phyloP scores from a whole-genome alignment of 1,284 basidiomycete genomes.

The Leccinum solheimii region DNA sequence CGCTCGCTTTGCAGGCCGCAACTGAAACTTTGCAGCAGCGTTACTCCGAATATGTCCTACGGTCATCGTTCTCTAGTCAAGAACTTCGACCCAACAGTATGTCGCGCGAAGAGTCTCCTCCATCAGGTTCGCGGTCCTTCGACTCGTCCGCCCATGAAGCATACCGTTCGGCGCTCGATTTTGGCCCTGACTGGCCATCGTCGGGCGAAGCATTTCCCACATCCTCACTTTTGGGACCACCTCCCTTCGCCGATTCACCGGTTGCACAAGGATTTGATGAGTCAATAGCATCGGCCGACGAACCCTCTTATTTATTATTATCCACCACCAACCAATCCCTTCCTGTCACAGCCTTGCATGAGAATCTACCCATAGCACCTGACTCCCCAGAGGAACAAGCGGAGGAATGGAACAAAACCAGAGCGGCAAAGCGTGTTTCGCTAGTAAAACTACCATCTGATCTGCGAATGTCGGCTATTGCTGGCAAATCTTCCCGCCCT shows the following conservation, averaged over 20 bases:
- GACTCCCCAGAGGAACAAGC: conserved; percentile 62
- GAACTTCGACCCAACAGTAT: conserved; percentile 33
- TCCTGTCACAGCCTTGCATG: conserved; percentile 35
- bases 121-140: conserved; percentile 38
- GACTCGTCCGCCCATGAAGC: conserved; percentile 56
- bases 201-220: conserved; percentile 39
- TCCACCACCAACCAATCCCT: conserved; percentile 34
- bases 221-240: conserved; percentile 34
- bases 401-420: conserved; percentile 83
- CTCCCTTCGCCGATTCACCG: conserved; percentile 42
- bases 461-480: conserved; percentile 42
- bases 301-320: conserved; percentile 30
- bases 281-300: conserved; percentile 21
- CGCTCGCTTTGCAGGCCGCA: conserved; percentile 70
- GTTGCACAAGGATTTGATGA: conserved; percentile 18
- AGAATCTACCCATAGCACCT: conserved; percentile 46
- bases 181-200: conserved; percentile 48
- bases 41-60: conserved; percentile 27
- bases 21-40: conserved; percentile 61
- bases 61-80: conserved; percentile 45
- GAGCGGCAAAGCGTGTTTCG: conserved; percentile 80
- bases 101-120: conserved; percentile 23
- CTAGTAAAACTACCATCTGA: conserved; percentile 69
- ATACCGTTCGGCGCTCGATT: conserved; percentile 67
- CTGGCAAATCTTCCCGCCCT: conserved; percentile 20